Conservation (phyloP, 2,329 filamentous ascomycete species). For the Fusarium guadeloupense region DNA sequence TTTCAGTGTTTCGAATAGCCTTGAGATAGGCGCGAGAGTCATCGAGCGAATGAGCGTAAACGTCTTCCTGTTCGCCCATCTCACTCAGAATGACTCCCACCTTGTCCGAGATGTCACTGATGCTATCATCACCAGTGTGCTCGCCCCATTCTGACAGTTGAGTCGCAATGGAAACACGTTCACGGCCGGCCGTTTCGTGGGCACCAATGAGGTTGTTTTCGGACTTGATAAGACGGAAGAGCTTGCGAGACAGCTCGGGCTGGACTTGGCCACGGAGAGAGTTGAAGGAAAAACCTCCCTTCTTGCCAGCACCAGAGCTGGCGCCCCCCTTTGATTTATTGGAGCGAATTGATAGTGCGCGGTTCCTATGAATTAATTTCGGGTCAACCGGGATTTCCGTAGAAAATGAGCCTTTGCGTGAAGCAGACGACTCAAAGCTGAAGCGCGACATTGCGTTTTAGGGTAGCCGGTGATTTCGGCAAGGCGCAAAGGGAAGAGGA, state of each 20-base stretch:
- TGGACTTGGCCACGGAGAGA: conserved; percentile 86
- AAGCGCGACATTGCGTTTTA: conserved; percentile 45
- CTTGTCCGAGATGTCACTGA: conserved; percentile 95
- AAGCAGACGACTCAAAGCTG: conserved; percentile 45
- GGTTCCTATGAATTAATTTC: conserved; percentile 65
- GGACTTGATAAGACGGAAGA: conserved; percentile 93
- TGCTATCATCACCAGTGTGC: conserved; percentile 83
- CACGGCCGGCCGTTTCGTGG: conserved; percentile 84
- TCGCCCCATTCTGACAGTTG: conserved; percentile 98
- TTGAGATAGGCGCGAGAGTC: conserved; percentile 86
- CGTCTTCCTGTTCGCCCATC: conserved; percentile 92
- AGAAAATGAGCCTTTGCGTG: conserved; percentile 28
- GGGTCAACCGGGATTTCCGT: conserved; percentile 43
- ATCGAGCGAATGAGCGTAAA: conserved; percentile 86
- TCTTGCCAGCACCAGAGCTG: conserved; percentile 49
- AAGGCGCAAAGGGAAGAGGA: neutral
- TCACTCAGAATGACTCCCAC: conserved; percentile 91
- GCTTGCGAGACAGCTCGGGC: conserved; percentile 86
- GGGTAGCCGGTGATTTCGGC: neutral
- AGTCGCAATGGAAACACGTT: conserved; percentile 83
- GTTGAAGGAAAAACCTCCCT: conserved; percentile 81
- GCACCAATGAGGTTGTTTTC: conserved; percentile 88
- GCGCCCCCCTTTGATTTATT: conserved; percentile 59
- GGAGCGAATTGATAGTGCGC: conserved; percentile 77
- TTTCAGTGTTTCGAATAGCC: conserved; percentile 93